Conservation (phyloP, 176 grass and related monocot species). For the Pontederia crassipes region DNA sequence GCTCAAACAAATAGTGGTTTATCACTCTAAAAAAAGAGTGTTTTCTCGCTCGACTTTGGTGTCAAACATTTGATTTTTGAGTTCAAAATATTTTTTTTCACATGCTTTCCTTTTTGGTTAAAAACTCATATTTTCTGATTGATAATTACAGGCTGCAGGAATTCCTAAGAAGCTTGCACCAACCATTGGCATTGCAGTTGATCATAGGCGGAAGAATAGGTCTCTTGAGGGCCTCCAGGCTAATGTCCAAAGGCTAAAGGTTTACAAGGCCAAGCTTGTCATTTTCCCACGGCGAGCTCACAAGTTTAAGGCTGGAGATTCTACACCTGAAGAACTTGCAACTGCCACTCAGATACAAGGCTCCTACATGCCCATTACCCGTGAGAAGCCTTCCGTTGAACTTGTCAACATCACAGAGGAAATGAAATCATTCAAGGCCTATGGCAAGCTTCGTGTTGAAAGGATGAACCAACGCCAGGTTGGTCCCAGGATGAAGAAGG, state of each 20-base stretch:
- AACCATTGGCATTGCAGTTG: slow-evolving; percentile 71
- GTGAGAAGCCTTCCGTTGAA: slow-evolving; percentile 46
- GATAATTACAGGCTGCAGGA: slow-evolving; percentile 35
- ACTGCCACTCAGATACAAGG: slow-evolving; percentile 70
- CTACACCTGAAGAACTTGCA: slow-evolving; percentile 58
- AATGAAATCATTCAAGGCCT: slow-evolving; percentile 70
- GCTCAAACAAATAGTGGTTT: no score
- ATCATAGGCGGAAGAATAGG: slow-evolving; percentile 68
- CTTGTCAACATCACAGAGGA: slow-evolving; percentile 64
- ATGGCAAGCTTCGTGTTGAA: slow-evolving; percentile 60
- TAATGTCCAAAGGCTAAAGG: slow-evolving; percentile 61
- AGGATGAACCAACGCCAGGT: slow-evolving; percentile 59
- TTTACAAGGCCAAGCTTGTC: slow-evolving; percentile 71
- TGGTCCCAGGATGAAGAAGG: slow-evolving; percentile 50
- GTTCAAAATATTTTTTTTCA: no score
- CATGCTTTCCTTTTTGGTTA: not conserved
- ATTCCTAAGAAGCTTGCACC: slow-evolving; percentile 62
- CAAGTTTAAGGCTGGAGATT: slow-evolving; percentile 86
- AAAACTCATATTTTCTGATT: not conserved
- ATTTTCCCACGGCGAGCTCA: slow-evolving; percentile 67
- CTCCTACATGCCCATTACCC: slow-evolving; percentile 55
- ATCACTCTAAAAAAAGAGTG: no score
- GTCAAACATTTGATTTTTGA: no score
- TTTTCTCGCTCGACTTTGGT: no score
- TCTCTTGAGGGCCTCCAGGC: slow-evolving; percentile 64